Percentiles rank a stretch among this genome's conserved stretches.
These are phyloP conservation scores for Aspergillus bombycis DNA, from an alignment of 2,329 filamentous ascomycete species.

Conservation along the genomic window DNA sequence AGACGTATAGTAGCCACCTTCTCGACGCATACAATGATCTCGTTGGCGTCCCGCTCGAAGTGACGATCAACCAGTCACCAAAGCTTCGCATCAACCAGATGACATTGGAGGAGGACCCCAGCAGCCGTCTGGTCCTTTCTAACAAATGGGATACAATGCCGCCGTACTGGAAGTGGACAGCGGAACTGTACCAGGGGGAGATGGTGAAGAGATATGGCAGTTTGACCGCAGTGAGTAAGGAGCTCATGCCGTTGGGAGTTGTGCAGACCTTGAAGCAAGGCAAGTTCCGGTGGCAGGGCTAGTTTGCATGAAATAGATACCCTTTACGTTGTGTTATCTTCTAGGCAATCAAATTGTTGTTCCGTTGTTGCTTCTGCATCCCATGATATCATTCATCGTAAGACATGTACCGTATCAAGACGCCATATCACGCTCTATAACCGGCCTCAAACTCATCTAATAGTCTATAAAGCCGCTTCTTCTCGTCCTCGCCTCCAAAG, in stretches of 20 bases:
- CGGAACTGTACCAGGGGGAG: constrained; percentile 44
- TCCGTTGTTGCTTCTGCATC: background rate
- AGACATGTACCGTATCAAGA: background rate
- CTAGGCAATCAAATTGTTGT: background rate
- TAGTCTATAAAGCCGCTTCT: constrained; percentile 29
- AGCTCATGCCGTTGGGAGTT: constrained; percentile 48
- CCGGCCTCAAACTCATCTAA: constrained; percentile 26
- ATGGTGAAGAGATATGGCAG: constrained; percentile 46
- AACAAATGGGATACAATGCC: constrained; percentile 39
- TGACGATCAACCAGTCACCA: constrained; percentile 31
- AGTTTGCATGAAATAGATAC: constrained; percentile 14
- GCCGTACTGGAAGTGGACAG: constrained; percentile 49
- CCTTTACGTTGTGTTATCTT: background rate
- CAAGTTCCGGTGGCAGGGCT: constrained; percentile 47
- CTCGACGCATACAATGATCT: constrained; percentile 36
- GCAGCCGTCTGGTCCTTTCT: constrained; percentile 23
- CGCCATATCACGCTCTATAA: constrained; percentile 10
- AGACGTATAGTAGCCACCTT: constrained; percentile 36
- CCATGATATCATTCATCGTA: background rate
- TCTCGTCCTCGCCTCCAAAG: constrained; percentile 68
- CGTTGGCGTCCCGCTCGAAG: constrained; percentile 36
- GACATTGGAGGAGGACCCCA: constrained; percentile 15
- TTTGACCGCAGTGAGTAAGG: constrained; percentile 44
- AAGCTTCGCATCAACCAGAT: constrained; percentile 31
- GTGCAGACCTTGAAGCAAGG: constrained; percentile 46